Base-by-base conservation (phyloP, 805 yeast species). In the Sungouiella blattae region DNA sequence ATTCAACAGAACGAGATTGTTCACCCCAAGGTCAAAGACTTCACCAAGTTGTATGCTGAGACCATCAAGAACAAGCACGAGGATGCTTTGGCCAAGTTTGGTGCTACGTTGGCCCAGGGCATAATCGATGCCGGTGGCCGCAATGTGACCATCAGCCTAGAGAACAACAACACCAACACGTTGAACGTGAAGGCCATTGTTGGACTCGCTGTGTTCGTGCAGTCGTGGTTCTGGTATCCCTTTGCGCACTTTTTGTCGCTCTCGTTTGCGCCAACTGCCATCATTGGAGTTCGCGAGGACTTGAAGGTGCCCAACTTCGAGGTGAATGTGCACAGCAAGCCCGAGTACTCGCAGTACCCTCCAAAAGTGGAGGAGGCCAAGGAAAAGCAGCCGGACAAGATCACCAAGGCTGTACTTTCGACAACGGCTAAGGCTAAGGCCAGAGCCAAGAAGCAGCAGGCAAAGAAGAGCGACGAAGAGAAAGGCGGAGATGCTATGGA, bases 141-240 rank as follows among this genome's bases (percentile, higher is more conserved):
- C 57, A 93, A 93, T 53, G 95, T 85, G n/a, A 88, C 98, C 0
- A 88, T 93, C 46, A 84, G 84, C 49, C 70, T 91, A 33, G 97
- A 93, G 61, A 87, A 89, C 58, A 53, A 80, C 16, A 89, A 88
- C 48, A 87, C 96, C 26, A 94, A 88, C 41, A 87, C 95, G 14
- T 73, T 93, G 46, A 91, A 93, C 62, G 80, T 83, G 56, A 84
- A 85, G 60, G 93, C 96, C 0, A 82, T 93, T 51, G 95, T 89
- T 38, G 98, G 98, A 26, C 67, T 93, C 47, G 80, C 93, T 0
- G 76, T 93, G 40, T 93, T 93, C 57, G 69, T 84, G 8, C 98
- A 93, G 67, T 86, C 85, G 57, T 93, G 98, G 98, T 87, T 88
- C 64, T 93, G 98, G 98, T 93, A 82, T 78, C 98, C 98, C 40